Base-by-base conservation (phyloP, 805 yeast species). In the Starmera pachycereana region DNA sequence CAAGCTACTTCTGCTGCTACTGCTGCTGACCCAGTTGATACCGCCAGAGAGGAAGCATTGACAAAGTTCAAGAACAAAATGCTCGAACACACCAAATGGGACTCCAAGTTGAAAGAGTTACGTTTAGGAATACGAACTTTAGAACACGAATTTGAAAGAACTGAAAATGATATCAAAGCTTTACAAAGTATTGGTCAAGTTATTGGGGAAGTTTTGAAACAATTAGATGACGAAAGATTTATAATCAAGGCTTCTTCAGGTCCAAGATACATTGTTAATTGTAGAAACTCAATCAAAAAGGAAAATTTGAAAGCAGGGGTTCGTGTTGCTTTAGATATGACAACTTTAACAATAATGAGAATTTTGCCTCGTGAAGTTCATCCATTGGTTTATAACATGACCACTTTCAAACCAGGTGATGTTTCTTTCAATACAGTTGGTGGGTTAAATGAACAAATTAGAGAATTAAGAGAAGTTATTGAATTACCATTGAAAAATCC, bases 401-500 rank as follows among this genome's bases (percentile, higher is more conserved):
- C 98, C 6, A 81, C 95, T 3, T 86, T 92, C 56, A 95, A 89
- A 61, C 96, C 96, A n/a, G 97, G 96, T 45, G 97, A 88, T 54
- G 80, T 90, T 45, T 82, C 96, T 16, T 92, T 92, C 62, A 81
- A 81, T 44, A 92, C 95, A 30, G 88, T 92, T 56, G 98, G 98
- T 71, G 98, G 98, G 45, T 73, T 92, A 48, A 81, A 80, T 37
- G 97, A 92, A 51, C 98, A 92, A 63, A 88, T 92, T 51, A 74
- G 97, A 54, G 97, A 92, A 65, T 73, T 92, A 51, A 79, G 98
- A 61, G 98, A 92, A 66, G 98, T 92, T 42, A 92, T 92, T 59
- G 98, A 92, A 65, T 69, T 92, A 54, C 98, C 98, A 3, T 73
- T 92, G 57, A 92, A 92, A 63, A 92, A 92, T 61, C 98, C 98